Base-by-base conservation (phyloP, 2,329 filamentous ascomycete genomes). In the Aspergillus tanneri region DNA sequence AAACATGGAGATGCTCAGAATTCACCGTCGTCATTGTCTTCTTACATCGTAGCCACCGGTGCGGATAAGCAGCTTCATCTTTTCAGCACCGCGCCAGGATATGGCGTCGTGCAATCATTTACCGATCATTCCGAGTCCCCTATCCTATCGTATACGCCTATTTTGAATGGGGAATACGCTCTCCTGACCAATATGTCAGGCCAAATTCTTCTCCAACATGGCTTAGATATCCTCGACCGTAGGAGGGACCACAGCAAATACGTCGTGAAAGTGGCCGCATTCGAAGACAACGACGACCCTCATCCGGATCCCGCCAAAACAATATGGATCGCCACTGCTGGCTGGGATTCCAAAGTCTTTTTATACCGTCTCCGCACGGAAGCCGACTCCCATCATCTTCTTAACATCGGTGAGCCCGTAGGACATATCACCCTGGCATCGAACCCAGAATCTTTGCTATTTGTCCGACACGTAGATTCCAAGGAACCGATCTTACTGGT, bases 151-250 rank as follows among this genome's bases (percentile, higher is more conserved):
- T 71, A 74, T 43, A 62, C 68, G 22, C 66, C 72, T 5, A 52
- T 81, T 5, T 56, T 66, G 5, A 55, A 69, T n/a, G 68, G 69
- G 3, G 55, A 55, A 40, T 74, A 74, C 55, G 54, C 81, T 11
- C 60, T 83, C n/a, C 70, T 76, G 42, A 74, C 77, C 14, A 79
- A 76, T 36, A 84, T 84, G 81, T 83, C 81, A 8, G 82, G 82
- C 4, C 75, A 78, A 45, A 57, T 84, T 4, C 59, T 75, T 23
- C 64, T 83, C 2, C 77, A 77, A 51, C 64, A 76, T 50, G 64
- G 68, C 11, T 68, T 71, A 12, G 57, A 65, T 19, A 56, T 76
- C 1, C 48, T 80, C 12, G 74, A 77, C 22, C 70, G 70, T 48
- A 71, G 81, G 37, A 77, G 73, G 47, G 81, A 84, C 53, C 81